These are phyloP conservation scores for Colletotrichum paranaense DNA, from an alignment of 2,329 filamentous ascomycete genomes.

Conservation along the genomic window DNA sequence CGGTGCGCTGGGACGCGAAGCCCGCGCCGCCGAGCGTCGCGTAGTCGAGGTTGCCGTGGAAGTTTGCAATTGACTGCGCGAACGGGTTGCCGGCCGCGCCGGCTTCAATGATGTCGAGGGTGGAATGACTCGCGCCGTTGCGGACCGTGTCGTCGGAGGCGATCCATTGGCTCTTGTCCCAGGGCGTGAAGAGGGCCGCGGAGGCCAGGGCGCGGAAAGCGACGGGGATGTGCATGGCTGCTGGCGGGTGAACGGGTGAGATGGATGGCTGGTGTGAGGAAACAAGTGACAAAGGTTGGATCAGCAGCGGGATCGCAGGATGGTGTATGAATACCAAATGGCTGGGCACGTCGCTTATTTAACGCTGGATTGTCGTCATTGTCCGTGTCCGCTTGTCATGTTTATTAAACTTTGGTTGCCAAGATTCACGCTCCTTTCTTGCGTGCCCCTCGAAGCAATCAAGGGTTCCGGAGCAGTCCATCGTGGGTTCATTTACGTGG, in stretches of 20 bases:
- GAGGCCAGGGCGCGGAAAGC: conserved; percentile 12
- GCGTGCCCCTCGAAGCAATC: not conserved
- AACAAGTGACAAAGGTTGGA: not conserved
- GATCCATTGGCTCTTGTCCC: conserved; percentile 72
- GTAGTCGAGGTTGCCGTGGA: conserved; percentile 79
- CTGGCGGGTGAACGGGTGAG: not conserved
- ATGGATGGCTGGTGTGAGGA: not conserved
- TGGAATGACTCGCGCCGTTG: conserved; percentile 73
- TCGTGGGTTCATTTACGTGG: conserved; percentile 8
- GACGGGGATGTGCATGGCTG: conserved; percentile 22
- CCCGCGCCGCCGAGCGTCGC: conserved; percentile 81
- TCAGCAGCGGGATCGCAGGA: not conserved
- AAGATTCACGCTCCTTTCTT: not conserved
- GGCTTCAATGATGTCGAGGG: conserved; percentile 49
- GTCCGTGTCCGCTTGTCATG: not conserved
- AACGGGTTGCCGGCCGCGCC: conserved; percentile 37
- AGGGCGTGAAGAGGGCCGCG: conserved; percentile 56
- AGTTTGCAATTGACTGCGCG: conserved; percentile 57
- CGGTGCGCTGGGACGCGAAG: conserved; percentile 82
- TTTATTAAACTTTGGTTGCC: conserved; percentile 1
- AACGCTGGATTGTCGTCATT: not conserved
- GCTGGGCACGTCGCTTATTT: not conserved
- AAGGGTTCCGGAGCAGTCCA: not conserved
- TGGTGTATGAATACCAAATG: not conserved
- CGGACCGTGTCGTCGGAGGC: conserved; percentile 81